These are phyloP conservation scores for Lasiosphaeria hispida DNA, from an alignment of 495 filamentous ascomycete species.

Conservation along the genomic window DNA sequence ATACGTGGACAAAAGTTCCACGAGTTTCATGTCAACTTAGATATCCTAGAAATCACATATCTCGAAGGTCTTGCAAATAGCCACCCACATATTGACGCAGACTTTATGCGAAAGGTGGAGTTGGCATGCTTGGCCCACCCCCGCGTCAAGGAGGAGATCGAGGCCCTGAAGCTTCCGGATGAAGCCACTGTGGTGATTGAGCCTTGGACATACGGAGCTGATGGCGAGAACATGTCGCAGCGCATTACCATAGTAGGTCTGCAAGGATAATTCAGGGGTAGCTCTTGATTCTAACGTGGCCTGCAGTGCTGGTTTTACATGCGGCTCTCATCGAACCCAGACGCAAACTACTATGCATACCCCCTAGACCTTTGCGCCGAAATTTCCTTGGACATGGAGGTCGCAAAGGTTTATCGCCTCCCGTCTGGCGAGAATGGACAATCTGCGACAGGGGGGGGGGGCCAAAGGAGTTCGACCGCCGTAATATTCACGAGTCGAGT, in stretches of 20 bases:
- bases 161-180: conserved; percentile 58
- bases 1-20: too few relatives aligned
- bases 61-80: too few relatives aligned
- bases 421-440: conserved; percentile 45
- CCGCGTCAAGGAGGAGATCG: conserved; percentile 55
- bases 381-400: conserved; percentile 58
- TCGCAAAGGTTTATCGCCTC: conserved; percentile 57
- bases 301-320: conserved; percentile 66
- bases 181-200: conserved; percentile 59
- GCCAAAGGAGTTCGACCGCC: conserved; percentile 34
- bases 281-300: conserved; percentile 45
- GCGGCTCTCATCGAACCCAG: conserved; percentile 52
- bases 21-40: too few relatives aligned
- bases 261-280: too few relatives aligned
- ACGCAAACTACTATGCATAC: conserved; percentile 74
- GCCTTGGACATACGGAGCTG: conserved; percentile 66
- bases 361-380: conserved; percentile 74
- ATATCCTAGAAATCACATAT: too few relatives aligned
- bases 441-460: not conserved
- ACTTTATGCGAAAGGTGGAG: conserved; percentile 58
- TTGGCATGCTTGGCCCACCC: conserved; percentile 53
- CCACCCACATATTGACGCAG: conserved; percentile 55
- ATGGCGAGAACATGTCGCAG: conserved; percentile 41
- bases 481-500: conserved; percentile 54
- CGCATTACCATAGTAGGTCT: conserved; percentile 55